Conservation (phyloP, 179 eudicot species). For the Beta corolliflora region DNA sequence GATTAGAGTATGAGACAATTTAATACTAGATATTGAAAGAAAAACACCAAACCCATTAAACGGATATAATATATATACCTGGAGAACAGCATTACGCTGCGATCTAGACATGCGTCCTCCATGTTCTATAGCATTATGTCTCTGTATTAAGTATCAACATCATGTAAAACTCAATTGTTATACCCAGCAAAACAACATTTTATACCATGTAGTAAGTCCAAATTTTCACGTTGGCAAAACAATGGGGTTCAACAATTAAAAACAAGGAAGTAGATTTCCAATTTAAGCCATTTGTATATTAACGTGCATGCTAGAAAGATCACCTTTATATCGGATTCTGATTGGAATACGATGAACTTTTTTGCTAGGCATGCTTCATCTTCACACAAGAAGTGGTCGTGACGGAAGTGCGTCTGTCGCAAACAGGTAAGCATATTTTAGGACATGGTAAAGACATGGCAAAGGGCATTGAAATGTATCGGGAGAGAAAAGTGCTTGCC, state of each 20-base stretch:
- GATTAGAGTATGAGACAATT: neutral
- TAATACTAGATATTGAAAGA: neutral
- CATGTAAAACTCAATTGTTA: slow-evolving; percentile 1
- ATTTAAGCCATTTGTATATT: neutral
- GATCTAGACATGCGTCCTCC: slow-evolving; percentile 99
- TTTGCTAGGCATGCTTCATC: slow-evolving; percentile 82
- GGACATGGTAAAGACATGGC: neutral
- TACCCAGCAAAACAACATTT: neutral
- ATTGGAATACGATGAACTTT: slow-evolving; percentile 72
- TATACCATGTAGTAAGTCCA: neutral
- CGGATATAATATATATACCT: slow-evolving; percentile 42
- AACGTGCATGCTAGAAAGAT: slow-evolving; percentile 11
- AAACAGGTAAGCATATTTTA: slow-evolving; percentile 7
- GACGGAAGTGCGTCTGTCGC: slow-evolving; percentile 70
- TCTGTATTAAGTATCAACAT: slow-evolving; percentile 44
- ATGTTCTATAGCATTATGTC: slow-evolving; percentile 91
- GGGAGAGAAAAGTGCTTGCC: slow-evolving; percentile 43
- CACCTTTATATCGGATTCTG: slow-evolving; percentile 92
- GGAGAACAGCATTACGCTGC: slow-evolving; percentile 89
- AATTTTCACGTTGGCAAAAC: neutral
- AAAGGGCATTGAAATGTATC: slow-evolving; percentile 6
- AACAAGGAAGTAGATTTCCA: neutral
- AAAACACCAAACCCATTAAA: slow-evolving; percentile 8
- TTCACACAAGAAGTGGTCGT: slow-evolving; percentile 72
- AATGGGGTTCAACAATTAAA: too few species aligned